Evolutionary conservation across 116 monocot species (phyloP), one percentile per base, ranked within the genome.

Genomic region (Phalaenopsis hybrid): DNA sequence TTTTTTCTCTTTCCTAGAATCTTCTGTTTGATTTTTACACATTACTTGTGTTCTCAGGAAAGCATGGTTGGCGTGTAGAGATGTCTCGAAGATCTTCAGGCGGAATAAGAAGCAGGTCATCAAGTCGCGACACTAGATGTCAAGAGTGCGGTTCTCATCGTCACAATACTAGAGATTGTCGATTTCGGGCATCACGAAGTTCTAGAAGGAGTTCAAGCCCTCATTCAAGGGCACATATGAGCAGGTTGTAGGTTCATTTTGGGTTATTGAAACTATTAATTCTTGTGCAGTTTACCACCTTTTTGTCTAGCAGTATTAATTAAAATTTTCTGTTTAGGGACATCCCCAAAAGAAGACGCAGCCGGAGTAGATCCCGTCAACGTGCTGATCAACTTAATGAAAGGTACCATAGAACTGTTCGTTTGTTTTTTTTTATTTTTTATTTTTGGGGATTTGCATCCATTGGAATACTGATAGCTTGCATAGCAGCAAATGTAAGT

Each of bases 31-130:
- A 59, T 59, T 18, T 59, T 59, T 59, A 16, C 17, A 59, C 23
- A 70, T 70, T 33, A 31, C 2, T 25, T 37, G 16, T 67, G 44
- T 44, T 82, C 46, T 44, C 46, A 84, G 84, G 84, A 67, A 84
- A 84, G 58, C 80, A 84, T 80, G 84, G 84, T 18, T 84, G 80
- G 84, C 76, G 81, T 65, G 84, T 84, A 80, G 84, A 80, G 41
- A 59, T 84, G 80, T 84, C 84, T 80, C 57, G 45, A 76, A 81
- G 49, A 75, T 84, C 80, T 23, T 12, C 45, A 12, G 81, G 81
- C 4, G 81, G 63, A 76, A 61, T 48, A 45, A 84, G 65, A 34
- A 57, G 17, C 75, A 79, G 76, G 23, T 84, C 75, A n/a, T 46
- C 33, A 2, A 49, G 28, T 76, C 48, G 63, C 76, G 81, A 80